phyloP scores from a whole-genome alignment of 352 stramenopile species.

The Pythium insidiosum region DNA sequence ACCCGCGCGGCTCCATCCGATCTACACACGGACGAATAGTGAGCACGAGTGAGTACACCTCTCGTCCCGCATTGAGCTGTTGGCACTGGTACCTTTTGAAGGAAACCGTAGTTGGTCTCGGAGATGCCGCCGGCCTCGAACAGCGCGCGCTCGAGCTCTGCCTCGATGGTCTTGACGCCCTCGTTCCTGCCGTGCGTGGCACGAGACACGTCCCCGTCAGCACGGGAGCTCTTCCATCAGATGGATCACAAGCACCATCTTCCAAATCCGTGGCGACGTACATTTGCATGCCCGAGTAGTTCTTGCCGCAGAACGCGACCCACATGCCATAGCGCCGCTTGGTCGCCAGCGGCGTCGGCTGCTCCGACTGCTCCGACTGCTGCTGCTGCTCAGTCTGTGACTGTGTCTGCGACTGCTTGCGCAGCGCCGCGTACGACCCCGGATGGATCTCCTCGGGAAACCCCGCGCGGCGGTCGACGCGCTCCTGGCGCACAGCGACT shows the following conservation, averaged over 20 bases:
- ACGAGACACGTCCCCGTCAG: too few relatives aligned
- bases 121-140: conserved; percentile 83
- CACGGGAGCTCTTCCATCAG: too few relatives aligned
- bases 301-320: conserved; percentile 84
- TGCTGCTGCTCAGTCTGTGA: background rate
- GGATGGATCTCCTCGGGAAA: conserved; percentile 59
- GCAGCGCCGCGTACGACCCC: conserved; percentile 67
- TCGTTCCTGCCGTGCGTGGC: conserved; percentile 48
- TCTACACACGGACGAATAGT: too few relatives aligned
- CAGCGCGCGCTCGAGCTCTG: conserved; percentile 83
- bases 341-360: background rate
- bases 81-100: too few relatives aligned
- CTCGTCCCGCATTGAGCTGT: too few relatives aligned
- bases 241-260: too few relatives aligned
- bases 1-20: conserved; percentile 84
- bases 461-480: conserved; percentile 38
- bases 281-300: conserved; percentile 89
- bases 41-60: too few relatives aligned
- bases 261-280: too few relatives aligned
- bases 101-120: conserved; percentile 85
- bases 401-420: conserved; percentile 10
- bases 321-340: conserved; percentile 79
- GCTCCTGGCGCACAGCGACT: conserved; percentile 10
- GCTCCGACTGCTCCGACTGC: conserved; percentile 1
- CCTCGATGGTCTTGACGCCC: conserved; percentile 85